Base-by-base conservation (phyloP, 768 basidiomycete species). In the Pseudohyphozyma bogoriensis region DNA sequence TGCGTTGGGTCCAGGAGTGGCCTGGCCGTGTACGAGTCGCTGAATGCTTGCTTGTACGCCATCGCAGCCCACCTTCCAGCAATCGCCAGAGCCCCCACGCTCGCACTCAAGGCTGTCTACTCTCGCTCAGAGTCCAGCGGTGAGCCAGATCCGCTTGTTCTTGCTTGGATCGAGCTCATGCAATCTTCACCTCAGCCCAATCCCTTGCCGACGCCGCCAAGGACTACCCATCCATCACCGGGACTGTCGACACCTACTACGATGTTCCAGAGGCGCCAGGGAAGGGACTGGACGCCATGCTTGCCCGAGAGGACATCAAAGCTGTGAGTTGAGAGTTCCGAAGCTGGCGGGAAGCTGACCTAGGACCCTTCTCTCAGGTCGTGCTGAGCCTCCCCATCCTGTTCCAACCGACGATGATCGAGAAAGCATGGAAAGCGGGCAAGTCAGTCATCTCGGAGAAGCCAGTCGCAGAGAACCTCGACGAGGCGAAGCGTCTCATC, bases 401-500 rank as follows among this genome's bases (percentile, higher is more conserved):
- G 0, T 67, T 78, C 6, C 88, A 89, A 72, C 87, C 89, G 3
- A 73, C 74, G 20, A 76, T 90, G 60, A 76, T 92, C 56, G 73
- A 80, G 59, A 80, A 79, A 68, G 69, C 70, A 0, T 59, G 69
- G 47, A 58, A 70, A 46, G 85, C 86, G 4, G 86, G 89, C 31
- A 93, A 92, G 75, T 86, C 91, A 70, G 87, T 92, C 51, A 71
- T 91, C 62, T 85, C 84, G 73, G 89, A 93, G 77, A 92, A 92
- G 71, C 90, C 90, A 8, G 79, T 90, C 18, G 87, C 83, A 4
- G 78, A 83, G 44, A 83, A 85, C 68, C 82, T 89, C 47, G 77
- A 78, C 33, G 74, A 76, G 3, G 89, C 85, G 1, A 73, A 81
- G 50, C 75, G 77, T 61, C 77, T 90, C 51, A 83, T 91, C 71